Evolutionary conservation across 2,329 filamentous ascomycete species (phyloP), one percentile per base, ranked within the genome.

Genomic region (Talaromyces verruculosus): DNA sequence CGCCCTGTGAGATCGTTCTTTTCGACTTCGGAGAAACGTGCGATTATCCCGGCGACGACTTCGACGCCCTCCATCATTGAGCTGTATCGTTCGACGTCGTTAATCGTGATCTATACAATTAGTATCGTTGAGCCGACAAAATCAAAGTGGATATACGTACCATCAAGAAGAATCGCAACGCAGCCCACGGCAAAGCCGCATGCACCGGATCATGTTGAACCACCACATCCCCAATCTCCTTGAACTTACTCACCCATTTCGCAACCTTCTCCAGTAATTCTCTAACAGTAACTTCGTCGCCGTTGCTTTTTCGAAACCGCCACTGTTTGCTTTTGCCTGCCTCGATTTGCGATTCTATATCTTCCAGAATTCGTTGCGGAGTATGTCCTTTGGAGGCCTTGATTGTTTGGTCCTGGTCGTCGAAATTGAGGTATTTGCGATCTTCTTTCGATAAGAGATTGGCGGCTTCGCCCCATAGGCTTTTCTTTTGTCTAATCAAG

Each of bases 231-330:
- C 51, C 51, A 55, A 55, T 35, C n/a, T 55, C 51, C 28, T 35
- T 55, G 51, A 55, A 55, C n/a, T 55, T 55, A 55, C 19, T 55
- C 10, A 55, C 51, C 51, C 51, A 55, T 55, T 55, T 55, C 28
- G 51, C 51, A 6, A 55, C 51, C n/a, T 35, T 55, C 19, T 47
- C 45, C 45, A 47, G 45, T 11, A 47, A 1, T 47, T 47, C 45
- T 25, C 45, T 5, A 6, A 47, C 19, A 1, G 45, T 25, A 1
- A 47, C 45, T 47, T 47, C 45, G 5, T 47, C 45, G 1, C 45
- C 45, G 19, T 47, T 47, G 6, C 19, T 47, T 10, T 25, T 47
- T 2, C 45, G 45, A 0, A 47, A 47, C 8, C 45, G 19, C 45
- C 45, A 47, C 11, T 47, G 45, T 25, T 47, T 25, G 22, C 45